Percentiles rank a stretch among this genome's conserved stretches.
These are phyloP conservation scores for Nicotiana undulata DNA, from an alignment of 257 asterid genomes.

Conservation along the genomic window DNA sequence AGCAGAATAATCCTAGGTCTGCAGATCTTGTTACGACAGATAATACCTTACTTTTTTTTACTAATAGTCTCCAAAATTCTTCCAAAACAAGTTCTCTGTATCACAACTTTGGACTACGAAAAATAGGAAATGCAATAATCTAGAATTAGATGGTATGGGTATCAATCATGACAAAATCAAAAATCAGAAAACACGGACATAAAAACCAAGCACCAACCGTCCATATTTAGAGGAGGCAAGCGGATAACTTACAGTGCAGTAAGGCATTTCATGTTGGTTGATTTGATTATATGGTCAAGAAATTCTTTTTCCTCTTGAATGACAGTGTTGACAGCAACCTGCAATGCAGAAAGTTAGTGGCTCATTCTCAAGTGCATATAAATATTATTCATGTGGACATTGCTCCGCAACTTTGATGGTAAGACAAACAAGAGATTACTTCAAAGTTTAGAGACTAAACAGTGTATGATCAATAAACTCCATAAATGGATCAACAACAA, in stretches of 20 bases:
- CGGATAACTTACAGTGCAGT: conserved; percentile 63
- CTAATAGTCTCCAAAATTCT: not conserved
- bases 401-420: not conserved
- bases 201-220: not conserved
- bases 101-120: not conserved
- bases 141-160: not conserved
- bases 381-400: not conserved
- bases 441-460: not conserved
- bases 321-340: conserved; percentile 96
- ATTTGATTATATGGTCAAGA: conserved; percentile 82
- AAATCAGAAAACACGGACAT: not conserved
- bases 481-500: not conserved
- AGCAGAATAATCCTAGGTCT: not conserved
- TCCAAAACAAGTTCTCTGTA: not conserved
- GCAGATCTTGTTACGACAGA: not conserved
- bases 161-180: not conserved
- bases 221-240: not conserved
- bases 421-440: not conserved
- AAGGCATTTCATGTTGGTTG: conserved; percentile 98
- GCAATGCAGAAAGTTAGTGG: conserved; percentile 17
- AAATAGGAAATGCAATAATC: not conserved
- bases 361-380: not conserved
- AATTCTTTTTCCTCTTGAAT: conserved; percentile 86
- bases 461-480: not conserved
- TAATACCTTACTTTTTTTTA: not conserved